A percentile compares a stretch with the other conserved stretches of the same genome.
Evolutionary conservation across 306 rosid species (phyloP).

Genomic region (Rosa chinensis): DNA sequence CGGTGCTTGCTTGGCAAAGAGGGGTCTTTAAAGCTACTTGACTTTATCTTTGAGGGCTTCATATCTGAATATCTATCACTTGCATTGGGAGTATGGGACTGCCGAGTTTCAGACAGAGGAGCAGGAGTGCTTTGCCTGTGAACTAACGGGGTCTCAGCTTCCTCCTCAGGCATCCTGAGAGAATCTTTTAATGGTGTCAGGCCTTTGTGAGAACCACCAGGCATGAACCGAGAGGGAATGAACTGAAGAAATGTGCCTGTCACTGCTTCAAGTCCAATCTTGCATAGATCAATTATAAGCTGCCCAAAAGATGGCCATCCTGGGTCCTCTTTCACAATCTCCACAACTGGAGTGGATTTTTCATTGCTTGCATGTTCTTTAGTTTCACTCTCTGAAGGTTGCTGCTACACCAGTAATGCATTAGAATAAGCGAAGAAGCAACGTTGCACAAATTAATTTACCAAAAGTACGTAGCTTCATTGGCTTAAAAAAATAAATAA

Average conservation of each 20-base stretch:
- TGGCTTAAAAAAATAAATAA: background rate
- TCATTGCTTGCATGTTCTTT: conserved; percentile 50
- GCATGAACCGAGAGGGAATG: conserved; percentile 54
- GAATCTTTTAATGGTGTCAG: conserved; percentile 71
- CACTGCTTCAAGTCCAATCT: conserved; percentile 61
- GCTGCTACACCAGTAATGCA: conserved; percentile 36
- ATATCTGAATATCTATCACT: conserved; percentile 58
- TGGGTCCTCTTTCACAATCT: conserved; percentile 71
- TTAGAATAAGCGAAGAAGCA: conserved; percentile 28
- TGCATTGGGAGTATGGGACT: conserved; percentile 48
- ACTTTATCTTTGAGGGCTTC: conserved; percentile 74
- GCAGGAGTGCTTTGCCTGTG: conserved; percentile 47
- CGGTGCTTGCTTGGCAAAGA: conserved; percentile 72
- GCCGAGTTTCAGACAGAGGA: conserved; percentile 54
- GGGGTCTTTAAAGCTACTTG: conserved; percentile 83
- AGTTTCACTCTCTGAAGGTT: conserved; percentile 36
- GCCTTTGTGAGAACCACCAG: conserved; percentile 38
- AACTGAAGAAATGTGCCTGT: conserved; percentile 44
- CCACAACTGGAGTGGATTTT: conserved; percentile 42
- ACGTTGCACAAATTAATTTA: conserved; percentile 5
- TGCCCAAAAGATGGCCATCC: conserved; percentile 95
- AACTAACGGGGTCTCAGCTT: conserved; percentile 37
- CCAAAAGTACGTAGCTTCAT: background rate
- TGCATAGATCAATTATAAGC: conserved; percentile 67
- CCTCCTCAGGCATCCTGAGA: conserved; percentile 83